Percentiles rank a stretch among this genome's conserved stretches.
These are phyloP conservation scores for Senecio squalidus DNA, from an alignment of 140 eudicot genomes.

Conservation along the genomic window DNA sequence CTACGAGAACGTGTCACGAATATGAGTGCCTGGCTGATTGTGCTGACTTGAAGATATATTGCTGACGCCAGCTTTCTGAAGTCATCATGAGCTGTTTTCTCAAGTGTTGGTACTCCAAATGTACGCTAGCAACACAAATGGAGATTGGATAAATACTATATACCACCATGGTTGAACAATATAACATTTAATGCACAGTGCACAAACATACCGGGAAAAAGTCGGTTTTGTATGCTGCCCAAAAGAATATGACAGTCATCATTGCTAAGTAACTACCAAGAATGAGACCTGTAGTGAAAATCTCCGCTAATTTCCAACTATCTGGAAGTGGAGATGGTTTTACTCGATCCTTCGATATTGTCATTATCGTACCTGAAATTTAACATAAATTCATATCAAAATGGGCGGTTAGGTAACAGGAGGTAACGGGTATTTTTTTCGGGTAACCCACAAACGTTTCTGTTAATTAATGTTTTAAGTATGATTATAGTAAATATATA, in stretches of 20 bases:
- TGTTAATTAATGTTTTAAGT: too few species aligned
- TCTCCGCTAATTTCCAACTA: conserved; percentile 94
- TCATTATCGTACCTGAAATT: conserved; percentile 69
- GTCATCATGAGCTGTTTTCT: conserved; percentile 78
- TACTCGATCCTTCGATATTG: conserved; percentile 92
- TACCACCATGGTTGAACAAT: neutral
- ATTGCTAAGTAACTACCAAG: conserved; percentile 87
- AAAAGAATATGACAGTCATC: conserved; percentile 92
- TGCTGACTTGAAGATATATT: conserved; percentile 91
- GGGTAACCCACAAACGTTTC: too few species aligned
- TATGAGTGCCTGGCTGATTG: conserved; percentile 85
- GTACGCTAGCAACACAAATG: conserved; percentile 36
- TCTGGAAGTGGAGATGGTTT: conserved; percentile 90
- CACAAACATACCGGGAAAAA: conserved; percentile 61
- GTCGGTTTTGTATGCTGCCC: conserved; percentile 82
- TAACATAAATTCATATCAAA: neutral
- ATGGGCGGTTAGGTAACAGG: too few species aligned
- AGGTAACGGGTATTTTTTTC: too few species aligned
- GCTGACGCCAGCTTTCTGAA: conserved; percentile 87
- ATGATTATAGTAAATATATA: too few species aligned
- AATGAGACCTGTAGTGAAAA: conserved; percentile 76
- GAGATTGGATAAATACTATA: neutral
- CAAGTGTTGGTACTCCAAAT: conserved; percentile 76
- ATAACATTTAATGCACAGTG: too few species aligned
- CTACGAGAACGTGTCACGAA: conserved; percentile 87